Conservation (phyloP, 257 asterid genomes). For the Osmanthus fragrans region DNA sequence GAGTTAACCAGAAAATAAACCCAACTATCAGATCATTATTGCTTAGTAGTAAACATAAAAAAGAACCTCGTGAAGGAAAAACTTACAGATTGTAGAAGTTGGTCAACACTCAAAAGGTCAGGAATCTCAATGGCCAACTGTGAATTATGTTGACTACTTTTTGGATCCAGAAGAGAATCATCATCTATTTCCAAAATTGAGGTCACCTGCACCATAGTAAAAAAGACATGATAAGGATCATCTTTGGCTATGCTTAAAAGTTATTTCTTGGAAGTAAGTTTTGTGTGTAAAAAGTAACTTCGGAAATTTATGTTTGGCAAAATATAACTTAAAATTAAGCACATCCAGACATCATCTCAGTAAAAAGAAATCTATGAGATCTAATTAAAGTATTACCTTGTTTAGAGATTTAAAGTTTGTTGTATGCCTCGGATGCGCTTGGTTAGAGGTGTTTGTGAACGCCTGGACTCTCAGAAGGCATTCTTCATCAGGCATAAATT, state of each 20-base stretch:
- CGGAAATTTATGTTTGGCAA: neutral
- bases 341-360: neutral
- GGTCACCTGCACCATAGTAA: slow-evolving; percentile 44
- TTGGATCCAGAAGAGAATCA: slow-evolving; percentile 44
- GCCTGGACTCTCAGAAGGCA: slow-evolving; percentile 54
- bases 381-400: slow-evolving; percentile 31
- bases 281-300: neutral
- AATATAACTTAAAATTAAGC: neutral
- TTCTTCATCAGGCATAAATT: slow-evolving; percentile 65
- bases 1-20: neutral
- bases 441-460: slow-evolving; percentile 38
- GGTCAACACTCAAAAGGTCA: slow-evolving; percentile 78
- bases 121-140: slow-evolving; percentile 54
- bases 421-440: slow-evolving; percentile 32
- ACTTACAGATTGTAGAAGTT: slow-evolving; percentile 94
- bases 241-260: neutral
- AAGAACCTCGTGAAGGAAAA: slow-evolving; percentile 6
- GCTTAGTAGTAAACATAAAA: neutral
- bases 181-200: slow-evolving; percentile 40
- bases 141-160: slow-evolving; percentile 37
- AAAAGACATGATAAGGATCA: slow-evolving; percentile 20
- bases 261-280: neutral
- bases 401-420: slow-evolving; percentile 36
- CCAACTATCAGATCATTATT: neutral
- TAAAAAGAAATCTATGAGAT: neutral